These are phyloP conservation scores for Boletus huronensis DNA, from an alignment of 768 basidiomycete species.

Conservation along the genomic window DNA sequence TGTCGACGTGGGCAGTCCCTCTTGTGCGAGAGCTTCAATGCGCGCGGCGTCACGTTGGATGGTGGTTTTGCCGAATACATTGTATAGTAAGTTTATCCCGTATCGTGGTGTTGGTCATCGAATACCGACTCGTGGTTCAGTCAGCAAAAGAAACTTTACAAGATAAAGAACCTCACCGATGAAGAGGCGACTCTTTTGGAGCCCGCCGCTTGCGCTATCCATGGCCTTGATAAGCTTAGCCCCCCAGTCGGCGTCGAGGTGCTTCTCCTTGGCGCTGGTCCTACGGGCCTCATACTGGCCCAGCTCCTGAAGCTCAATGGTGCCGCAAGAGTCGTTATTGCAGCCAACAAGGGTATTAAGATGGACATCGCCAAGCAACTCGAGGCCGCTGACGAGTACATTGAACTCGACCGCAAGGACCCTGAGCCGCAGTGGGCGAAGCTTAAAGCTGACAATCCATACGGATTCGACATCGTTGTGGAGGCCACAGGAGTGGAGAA, in stretches of 20 bases:
- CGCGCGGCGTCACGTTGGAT: conserved; percentile 73
- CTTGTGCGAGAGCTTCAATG: conserved; percentile 81
- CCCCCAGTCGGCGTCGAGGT: conserved; percentile 83
- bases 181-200: conserved; percentile 87
- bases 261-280: conserved; percentile 85
- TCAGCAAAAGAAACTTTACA: conserved; percentile 75
- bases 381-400: conserved; percentile 78
- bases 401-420: conserved; percentile 75
- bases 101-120: not conserved
- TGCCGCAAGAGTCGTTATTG: conserved; percentile 75
- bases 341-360: conserved; percentile 89
- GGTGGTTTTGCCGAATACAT: conserved; percentile 92
- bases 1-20: conserved; percentile 81
- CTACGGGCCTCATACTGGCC: conserved; percentile 86
- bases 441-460: conserved; percentile 75
- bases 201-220: conserved; percentile 88
- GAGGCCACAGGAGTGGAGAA: conserved; percentile 84
- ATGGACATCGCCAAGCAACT: conserved; percentile 81
- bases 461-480: conserved; percentile 86
- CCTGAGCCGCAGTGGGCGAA: conserved; percentile 78
- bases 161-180: conserved; percentile 82
- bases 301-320: conserved; percentile 88
- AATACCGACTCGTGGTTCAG: conserved; percentile 29
- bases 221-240: conserved; percentile 85
- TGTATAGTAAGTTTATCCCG: conserved; percentile 54